Evolutionary conservation across 2,329 filamentous ascomycete genomes (phyloP), one percentile per base, ranked within the genome.

Genomic region (Thelonectria blattea): DNA sequence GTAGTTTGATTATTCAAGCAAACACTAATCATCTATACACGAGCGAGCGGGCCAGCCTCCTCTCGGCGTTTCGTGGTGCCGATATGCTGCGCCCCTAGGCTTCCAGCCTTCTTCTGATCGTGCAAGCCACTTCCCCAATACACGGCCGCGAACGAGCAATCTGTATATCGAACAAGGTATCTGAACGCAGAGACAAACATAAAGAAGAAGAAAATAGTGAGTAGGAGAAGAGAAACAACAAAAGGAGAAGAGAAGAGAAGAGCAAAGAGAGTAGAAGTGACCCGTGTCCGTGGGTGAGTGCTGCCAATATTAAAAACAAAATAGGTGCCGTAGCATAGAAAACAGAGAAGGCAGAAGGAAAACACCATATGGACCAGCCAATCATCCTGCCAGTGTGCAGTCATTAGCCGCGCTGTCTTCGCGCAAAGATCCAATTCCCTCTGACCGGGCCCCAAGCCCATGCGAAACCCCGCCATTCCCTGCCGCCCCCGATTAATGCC

Each of bases 111-210:
- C 52, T 57, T 47, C 52, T 57, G 45, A 61, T 58, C 63, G 61
- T 55, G 56, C 63, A 64, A 63, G 50, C 49, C 63, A 61, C 63
- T 68, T 56, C 65, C 68, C 61, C 64, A 63, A 56, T 56, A 60
- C 61, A 58, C 68, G 64, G 68, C 68, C 65, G 53, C 66, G 64
- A 68, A 71, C 63, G 67, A 64, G 61, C 69, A 75, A 71, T 77
- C 72, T 76, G 75, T 83, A 82, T 83, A 82, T 85, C 79, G 81
- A 84, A 85, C 83, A 85, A 85, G 82, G 83, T 85, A 85, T 85
- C 80, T 81, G 80, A 77, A 73, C 76, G 69, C 71, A 68, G 65
- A 66, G 15, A 15, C 34, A 37, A 37, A 37, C 15, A 37, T 37
- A 12, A 37, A 14, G 34, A 37, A 49, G 55, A 39, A 30, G 10